Evolutionary conservation across 2,329 filamentous ascomycete species (phyloP).

Genomic region (Juglanconis oblonga): DNA sequence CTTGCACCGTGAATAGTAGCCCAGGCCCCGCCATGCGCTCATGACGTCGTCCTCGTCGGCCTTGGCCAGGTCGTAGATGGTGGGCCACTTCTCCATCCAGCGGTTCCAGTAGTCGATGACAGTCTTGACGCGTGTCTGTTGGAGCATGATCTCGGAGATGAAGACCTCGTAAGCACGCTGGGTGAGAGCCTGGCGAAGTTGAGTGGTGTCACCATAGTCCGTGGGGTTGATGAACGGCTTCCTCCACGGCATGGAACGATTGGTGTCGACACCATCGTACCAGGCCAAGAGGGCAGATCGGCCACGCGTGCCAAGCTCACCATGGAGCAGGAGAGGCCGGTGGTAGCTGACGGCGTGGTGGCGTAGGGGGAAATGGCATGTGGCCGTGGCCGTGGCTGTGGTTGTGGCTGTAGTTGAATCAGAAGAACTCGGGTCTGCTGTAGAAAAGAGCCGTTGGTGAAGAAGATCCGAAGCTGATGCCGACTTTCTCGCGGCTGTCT

Average conservation of each 20-base stretch:
- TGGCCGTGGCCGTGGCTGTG: no score
- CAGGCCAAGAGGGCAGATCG: constrained; percentile 44
- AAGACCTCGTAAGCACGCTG: constrained; percentile 62
- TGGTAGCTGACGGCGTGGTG: constrained; percentile 45
- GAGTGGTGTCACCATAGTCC: constrained; percentile 23
- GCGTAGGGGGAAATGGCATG: constrained; percentile 24
- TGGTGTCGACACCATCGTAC: constrained; percentile 46
- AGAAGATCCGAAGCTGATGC: constrained; percentile 10
- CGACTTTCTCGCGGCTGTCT: neutral
- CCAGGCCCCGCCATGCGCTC: constrained; percentile 57
- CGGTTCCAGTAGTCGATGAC: constrained; percentile 62
- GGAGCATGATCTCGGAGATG: constrained; percentile 67
- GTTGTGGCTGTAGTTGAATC: no score
- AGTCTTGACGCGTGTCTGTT: constrained; percentile 61
- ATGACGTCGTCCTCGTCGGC: constrained; percentile 56
- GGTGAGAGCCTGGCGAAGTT: constrained; percentile 43
- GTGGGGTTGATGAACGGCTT: constrained; percentile 53
- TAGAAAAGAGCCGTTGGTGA: constrained; percentile 24
- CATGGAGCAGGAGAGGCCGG: constrained; percentile 45
- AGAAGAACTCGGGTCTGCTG: neutral
- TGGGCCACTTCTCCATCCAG: constrained; percentile 61
- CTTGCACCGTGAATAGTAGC: constrained; percentile 62
- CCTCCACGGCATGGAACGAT: constrained; percentile 58
- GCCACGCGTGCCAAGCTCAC: constrained; percentile 23
- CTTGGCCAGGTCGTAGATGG: constrained; percentile 51